Conservation (phyloP, 2,329 filamentous ascomycete genomes). For the Fusarium annulatum region DNA sequence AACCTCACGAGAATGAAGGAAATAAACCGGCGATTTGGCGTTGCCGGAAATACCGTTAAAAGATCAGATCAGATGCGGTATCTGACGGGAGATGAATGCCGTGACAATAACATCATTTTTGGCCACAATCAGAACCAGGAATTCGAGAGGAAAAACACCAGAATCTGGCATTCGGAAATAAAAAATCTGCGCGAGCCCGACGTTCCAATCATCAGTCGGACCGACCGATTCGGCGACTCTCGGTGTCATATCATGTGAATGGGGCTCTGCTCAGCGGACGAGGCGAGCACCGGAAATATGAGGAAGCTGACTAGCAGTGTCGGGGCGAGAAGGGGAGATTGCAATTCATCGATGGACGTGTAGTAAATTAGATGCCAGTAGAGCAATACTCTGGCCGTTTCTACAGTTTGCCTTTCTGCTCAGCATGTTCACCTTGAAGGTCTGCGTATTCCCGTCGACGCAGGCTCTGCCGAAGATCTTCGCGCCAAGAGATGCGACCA, state of each 20-base stretch:
- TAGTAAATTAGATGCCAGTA: not conserved
- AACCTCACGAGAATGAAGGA: not conserved
- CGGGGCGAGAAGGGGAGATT: not conserved
- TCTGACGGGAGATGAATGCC: constrained; percentile 12
- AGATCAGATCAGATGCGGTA: constrained; percentile 24
- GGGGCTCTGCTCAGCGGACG: constrained; percentile 23
- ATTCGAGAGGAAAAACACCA: constrained; percentile 1
- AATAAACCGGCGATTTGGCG: not conserved
- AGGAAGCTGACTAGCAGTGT: constrained; percentile 21
- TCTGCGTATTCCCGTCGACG: not conserved
- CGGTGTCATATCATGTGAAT: constrained; percentile 30
- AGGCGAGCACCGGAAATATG: constrained; percentile 30
- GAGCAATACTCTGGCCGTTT: too few relatives aligned
- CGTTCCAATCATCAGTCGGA: constrained; percentile 28
- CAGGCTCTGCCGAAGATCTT: constrained; percentile 25
- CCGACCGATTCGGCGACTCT: constrained; percentile 30
- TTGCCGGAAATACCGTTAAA: constrained; percentile 8
- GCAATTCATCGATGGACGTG: not conserved
- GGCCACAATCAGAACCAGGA: constrained; percentile 15
- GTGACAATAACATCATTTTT: constrained; percentile 27
- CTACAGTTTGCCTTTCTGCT: too few relatives aligned
- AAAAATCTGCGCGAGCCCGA: constrained; percentile 16
- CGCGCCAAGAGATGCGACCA: constrained; percentile 30
- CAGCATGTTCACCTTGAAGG: not conserved
- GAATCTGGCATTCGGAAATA: constrained; percentile 24